Percentiles rank a stretch among this genome's conserved stretches.
These are phyloP conservation scores for Tulasnella sp. DNA, from an alignment of 768 basidiomycete species.

Conservation along the genomic window DNA sequence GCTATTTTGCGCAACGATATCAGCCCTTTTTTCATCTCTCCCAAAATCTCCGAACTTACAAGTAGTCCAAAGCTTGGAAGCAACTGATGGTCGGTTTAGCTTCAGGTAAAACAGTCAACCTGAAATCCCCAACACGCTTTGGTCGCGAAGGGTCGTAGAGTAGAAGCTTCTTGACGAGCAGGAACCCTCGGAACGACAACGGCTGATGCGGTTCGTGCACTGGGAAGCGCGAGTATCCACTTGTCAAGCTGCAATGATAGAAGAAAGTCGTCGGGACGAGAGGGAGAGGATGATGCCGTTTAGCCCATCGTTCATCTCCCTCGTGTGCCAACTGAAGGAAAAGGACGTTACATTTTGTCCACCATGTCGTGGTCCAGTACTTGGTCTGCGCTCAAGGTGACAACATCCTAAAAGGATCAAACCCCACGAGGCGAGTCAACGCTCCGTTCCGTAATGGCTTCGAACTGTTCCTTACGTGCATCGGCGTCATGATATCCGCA, in stretches of 20 bases:
- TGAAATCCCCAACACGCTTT: conserved; percentile 68
- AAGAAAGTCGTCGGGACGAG: background rate
- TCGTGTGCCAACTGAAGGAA: conserved; percentile 43
- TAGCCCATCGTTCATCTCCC: background rate
- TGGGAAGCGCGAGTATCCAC: conserved; percentile 88
- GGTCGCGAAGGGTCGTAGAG: conserved; percentile 81
- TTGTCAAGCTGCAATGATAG: conserved; percentile 36
- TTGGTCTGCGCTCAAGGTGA: conserved; percentile 72
- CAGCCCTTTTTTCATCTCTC: conserved; percentile 69
- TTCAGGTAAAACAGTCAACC: conserved; percentile 82
- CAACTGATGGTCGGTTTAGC: conserved; percentile 85
- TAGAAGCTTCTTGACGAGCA: conserved; percentile 84
- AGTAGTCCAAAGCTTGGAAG: conserved; percentile 51
- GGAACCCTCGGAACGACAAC: conserved; percentile 69
- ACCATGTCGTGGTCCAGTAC: conserved; percentile 75
- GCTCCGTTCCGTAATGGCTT: background rate
- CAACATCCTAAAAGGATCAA: conserved; percentile 57
- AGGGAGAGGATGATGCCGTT: conserved; percentile 36
- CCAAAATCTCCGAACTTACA: conserved; percentile 4
- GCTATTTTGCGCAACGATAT: conserved; percentile 34
- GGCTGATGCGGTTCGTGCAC: conserved; percentile 71
- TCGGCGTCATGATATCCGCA: conserved; percentile 73
- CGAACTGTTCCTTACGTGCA: conserved; percentile 46
- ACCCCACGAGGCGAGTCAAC: background rate
- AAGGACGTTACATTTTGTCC: conserved; percentile 59